Evolutionary conservation across 345 rosid genomes (phyloP), one percentile per base, ranked within the genome.

Genomic region (Moricandia moricandioides): DNA sequence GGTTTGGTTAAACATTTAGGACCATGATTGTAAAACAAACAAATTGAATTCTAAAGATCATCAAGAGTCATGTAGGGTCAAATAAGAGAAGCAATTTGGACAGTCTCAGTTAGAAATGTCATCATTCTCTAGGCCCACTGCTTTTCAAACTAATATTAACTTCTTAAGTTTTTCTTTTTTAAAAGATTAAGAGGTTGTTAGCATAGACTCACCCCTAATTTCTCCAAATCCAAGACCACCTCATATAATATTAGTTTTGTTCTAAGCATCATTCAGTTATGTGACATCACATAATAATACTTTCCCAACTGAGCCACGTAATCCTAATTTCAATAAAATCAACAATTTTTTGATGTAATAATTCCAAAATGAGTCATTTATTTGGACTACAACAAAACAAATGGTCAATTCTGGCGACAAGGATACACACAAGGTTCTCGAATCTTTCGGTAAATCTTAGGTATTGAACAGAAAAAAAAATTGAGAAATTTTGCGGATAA

Each of bases 321-420:
- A 45, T 45, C 17, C 7, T 10, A 70, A 57, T 37, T 70, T 40
- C 16, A 27, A 14, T 55, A 39, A 39, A 69, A 21, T 18, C 3
- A 6, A 63, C 54, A 39, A 16, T 2, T 45, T 45, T 29, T 45
- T 45, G 17, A 45, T 45, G 51, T 45, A 45, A 45, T 45, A 11
- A 35, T 29, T 16, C 4, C 55, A 39, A 68, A 10, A 35, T 8
- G 33, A 0, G 57, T 51, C 62, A 49, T 0, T 12, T n/a, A 27
- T 8, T 35, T 17, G 69, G 69, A 68, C 74, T 64, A 75, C 51
- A 51, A 45, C 26, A 57, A 52, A 72, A 56, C 21, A 40, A 67
- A 67, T 55, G 49, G 69, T 68, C 74, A 60, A 29, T 52, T 75
- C 43, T 61, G 68, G 26, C 68, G 69, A 61, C 56, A 68, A 27